A percentile compares a stretch with the other conserved stretches of the same genome.
Evolutionary conservation across 495 filamentous ascomycete genomes (phyloP).

Genomic region (Amorphotheca resinae): DNA sequence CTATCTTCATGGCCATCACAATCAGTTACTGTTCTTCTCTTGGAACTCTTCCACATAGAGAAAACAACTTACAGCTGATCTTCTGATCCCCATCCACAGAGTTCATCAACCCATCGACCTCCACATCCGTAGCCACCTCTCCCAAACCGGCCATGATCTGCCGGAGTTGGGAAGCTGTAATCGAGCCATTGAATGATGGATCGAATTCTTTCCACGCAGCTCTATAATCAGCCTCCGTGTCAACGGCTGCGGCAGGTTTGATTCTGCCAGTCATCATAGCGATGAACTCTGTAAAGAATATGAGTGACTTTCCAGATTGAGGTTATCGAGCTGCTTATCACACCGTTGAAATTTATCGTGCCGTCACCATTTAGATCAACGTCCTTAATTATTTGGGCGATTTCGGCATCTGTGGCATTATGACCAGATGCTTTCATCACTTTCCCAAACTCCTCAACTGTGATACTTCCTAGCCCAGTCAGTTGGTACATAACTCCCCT

Average conservation of each 20-base stretch:
- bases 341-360: slow-evolving; percentile 28
- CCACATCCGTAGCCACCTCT: slow-evolving; percentile 20
- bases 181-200: slow-evolving; percentile 20
- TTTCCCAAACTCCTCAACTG: slow-evolving; percentile 25
- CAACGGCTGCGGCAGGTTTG: background rate
- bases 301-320: slow-evolving; percentile 4
- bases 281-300: slow-evolving; percentile 25
- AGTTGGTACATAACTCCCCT: background rate
- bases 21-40: background rate
- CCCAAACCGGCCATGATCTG: slow-evolving; percentile 21
- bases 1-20: slow-evolving; percentile 12
- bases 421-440: slow-evolving; percentile 26
- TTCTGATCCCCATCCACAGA: slow-evolving; percentile 25
- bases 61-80: slow-evolving; percentile 22
- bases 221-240: slow-evolving; percentile 17
- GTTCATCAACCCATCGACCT: slow-evolving; percentile 22
- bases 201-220: slow-evolving; percentile 22
- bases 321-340: too few species aligned
- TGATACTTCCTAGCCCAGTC: slow-evolving; percentile 21
- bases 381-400: slow-evolving; percentile 25
- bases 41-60: background rate
- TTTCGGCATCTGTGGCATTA: slow-evolving; percentile 20
- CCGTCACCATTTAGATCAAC: slow-evolving; percentile 28
- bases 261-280: slow-evolving; percentile 27
- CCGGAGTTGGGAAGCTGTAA: slow-evolving; percentile 21